Conservation (phyloP, 2,329 filamentous ascomycete species). For the Pseudogymnoascus sp. region DNA sequence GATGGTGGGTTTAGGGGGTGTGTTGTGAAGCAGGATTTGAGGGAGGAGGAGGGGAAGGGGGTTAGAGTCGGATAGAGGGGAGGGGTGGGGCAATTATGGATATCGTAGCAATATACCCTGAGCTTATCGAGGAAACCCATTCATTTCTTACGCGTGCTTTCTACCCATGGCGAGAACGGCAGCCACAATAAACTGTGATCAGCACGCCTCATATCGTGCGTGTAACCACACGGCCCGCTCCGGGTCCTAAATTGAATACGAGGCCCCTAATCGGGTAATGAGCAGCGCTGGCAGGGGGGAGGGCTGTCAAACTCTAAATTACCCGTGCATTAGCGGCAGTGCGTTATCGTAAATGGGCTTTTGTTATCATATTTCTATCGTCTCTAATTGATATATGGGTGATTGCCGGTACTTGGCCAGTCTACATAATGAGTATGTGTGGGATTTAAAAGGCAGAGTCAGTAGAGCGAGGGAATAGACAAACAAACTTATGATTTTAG, state of each 20-base stretch:
- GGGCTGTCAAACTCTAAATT: neutral
- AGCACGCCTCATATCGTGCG: neutral
- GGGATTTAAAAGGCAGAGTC: neutral
- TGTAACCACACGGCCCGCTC: neutral
- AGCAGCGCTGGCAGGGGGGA: neutral
- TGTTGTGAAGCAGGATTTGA: neutral
- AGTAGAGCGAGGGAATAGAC: neutral
- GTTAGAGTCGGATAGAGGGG: neutral
- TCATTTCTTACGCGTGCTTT: neutral
- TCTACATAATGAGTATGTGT: neutral
- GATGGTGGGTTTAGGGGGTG: conserved; percentile 26
- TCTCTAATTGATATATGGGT: neutral
- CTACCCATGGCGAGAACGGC: neutral
- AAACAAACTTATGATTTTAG: neutral
- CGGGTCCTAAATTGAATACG: neutral
- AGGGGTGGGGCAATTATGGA: neutral
- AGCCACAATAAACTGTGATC: neutral
- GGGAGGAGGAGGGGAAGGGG: neutral
- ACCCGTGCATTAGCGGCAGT: neutral
- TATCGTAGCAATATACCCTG: neutral
- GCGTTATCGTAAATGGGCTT: neutral
- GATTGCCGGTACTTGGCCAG: neutral
- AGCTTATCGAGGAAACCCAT: too few relatives aligned
- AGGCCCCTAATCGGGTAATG: neutral
- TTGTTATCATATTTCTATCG: neutral